A percentile compares a stretch with the other conserved stretches of the same genome.
phyloP scores from a whole-genome alignment of 2,329 filamentous ascomycete genomes.

The Trichocomaceae sp. region DNA sequence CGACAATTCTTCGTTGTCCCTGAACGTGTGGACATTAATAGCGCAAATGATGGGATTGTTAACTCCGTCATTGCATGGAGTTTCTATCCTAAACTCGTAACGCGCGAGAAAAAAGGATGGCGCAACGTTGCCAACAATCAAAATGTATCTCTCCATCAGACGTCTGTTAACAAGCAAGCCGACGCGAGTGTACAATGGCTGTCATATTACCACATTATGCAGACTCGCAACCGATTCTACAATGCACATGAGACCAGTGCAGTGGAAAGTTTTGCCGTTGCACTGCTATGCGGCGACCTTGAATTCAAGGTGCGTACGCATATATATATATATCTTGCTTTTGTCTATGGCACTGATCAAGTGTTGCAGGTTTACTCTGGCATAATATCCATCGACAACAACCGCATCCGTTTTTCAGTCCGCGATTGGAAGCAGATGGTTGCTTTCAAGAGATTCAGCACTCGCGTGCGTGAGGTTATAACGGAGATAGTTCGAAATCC shows the following conservation, averaged over 20 bases:
- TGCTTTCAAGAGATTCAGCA: constrained; percentile 74
- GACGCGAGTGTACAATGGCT: constrained; percentile 62
- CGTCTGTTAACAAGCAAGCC: constrained; percentile 73
- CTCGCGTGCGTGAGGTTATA: constrained; percentile 67
- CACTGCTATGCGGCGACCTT: constrained; percentile 79
- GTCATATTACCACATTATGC: constrained; percentile 97
- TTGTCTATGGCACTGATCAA: not conserved
- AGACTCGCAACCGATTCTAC: constrained; percentile 69
- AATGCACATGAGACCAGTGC: constrained; percentile 86
- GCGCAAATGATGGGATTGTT: constrained; percentile 70
- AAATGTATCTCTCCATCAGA: constrained; percentile 75
- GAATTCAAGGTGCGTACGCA: constrained; percentile 64
- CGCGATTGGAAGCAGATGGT: constrained; percentile 87
- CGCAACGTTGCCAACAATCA: constrained; percentile 93
- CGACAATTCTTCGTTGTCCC: constrained; percentile 81
- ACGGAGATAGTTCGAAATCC: constrained; percentile 55
- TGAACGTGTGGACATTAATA: constrained; percentile 65
- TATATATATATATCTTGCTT: not conserved
- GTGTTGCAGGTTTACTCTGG: constrained; percentile 67
- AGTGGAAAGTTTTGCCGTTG: constrained; percentile 73
- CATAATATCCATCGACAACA: constrained; percentile 78
- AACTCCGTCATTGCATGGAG: constrained; percentile 84
- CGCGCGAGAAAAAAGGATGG: constrained; percentile 77
- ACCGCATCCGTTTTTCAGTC: constrained; percentile 74
- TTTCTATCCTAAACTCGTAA: constrained; percentile 89